Evolutionary conservation across 23 red algal species (phyloP).

Genomic region (Gracilaria vermiculophylla): DNA sequence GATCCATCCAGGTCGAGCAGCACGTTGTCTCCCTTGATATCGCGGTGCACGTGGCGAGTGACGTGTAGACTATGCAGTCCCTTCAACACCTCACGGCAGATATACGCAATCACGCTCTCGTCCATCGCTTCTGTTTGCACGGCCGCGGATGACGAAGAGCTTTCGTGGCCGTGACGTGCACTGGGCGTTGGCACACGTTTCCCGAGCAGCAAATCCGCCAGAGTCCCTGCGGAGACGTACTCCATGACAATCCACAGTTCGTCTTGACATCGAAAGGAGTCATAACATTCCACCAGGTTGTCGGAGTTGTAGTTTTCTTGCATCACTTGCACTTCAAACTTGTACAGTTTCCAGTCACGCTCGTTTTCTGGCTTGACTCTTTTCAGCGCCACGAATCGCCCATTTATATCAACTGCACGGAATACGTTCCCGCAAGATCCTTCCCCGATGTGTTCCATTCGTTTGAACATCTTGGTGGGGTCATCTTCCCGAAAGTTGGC

Average conservation of each 20-base stretch:
- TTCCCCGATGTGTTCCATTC: constrained; percentile 85
- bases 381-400: constrained; percentile 59
- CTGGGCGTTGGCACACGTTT: background rate
- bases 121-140: background rate
- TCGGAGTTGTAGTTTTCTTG: constrained; percentile 19
- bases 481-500: constrained; percentile 52
- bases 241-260: constrained; percentile 94
- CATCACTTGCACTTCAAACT: constrained; percentile 72
- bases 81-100: constrained; percentile 66
- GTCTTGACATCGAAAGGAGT: constrained; percentile 67
- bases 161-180: background rate
- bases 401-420: constrained; percentile 46
- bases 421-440: constrained; percentile 89
- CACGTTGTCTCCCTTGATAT: constrained; percentile 87
- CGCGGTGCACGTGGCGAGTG: constrained; percentile 74
- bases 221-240: constrained; percentile 81
- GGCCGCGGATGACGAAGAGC: background rate
- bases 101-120: constrained; percentile 71
- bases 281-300: constrained; percentile 72
- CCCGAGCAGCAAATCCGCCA: constrained; percentile 79
- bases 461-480: constrained; percentile 39
- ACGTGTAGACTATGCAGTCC: constrained; percentile 72
- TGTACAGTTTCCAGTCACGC: constrained; percentile 77
- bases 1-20: constrained; percentile 75
- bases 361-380: constrained; percentile 55